Percentiles rank a stretch among this genome's conserved stretches.
Conservation (phyloP, 345 rosid species). For the Salix purpurea region DNA sequence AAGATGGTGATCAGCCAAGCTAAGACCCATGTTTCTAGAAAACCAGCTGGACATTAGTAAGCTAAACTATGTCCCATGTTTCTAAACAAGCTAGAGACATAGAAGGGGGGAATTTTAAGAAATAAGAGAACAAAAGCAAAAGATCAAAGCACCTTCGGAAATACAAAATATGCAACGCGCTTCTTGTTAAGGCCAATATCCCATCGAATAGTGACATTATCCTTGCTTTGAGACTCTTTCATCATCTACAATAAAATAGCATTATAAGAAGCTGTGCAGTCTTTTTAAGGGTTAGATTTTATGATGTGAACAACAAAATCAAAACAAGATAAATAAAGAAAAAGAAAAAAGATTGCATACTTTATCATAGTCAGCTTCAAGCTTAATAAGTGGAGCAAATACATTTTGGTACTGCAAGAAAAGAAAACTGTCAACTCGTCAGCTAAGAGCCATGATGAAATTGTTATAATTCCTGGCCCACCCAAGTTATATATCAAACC, state of each 20-base stretch:
- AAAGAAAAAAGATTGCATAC: slow-evolving; percentile 33
- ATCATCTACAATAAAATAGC: slow-evolving; percentile 61
- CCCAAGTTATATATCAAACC: neutral
- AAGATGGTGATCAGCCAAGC: neutral
- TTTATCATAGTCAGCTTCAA: slow-evolving; percentile 99
- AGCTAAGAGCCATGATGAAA: slow-evolving; percentile 1
- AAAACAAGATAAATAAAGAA: neutral
- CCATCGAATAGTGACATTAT: slow-evolving; percentile 91
- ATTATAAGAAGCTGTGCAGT: slow-evolving; percentile 11
- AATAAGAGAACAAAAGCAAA: neutral
- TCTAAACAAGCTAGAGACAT: neutral
- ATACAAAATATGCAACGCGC: slow-evolving; percentile 87
- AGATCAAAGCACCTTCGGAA: slow-evolving; percentile 69
- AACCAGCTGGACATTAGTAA: neutral
- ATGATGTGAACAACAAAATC: neutral
- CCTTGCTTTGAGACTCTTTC: slow-evolving; percentile 99
- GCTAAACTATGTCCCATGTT: neutral
- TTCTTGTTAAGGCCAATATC: slow-evolving; percentile 98
- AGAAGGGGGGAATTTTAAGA: neutral
- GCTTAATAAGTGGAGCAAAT: slow-evolving; percentile 97
- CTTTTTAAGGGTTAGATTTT: neutral
- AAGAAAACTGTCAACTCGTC: slow-evolving; percentile 13
- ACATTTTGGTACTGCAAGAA: slow-evolving; percentile 96
- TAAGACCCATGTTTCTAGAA: neutral
- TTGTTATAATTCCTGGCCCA: neutral